phyloP scores from a whole-genome alignment of 345 rosid genomes.

The Salix exigua region DNA sequence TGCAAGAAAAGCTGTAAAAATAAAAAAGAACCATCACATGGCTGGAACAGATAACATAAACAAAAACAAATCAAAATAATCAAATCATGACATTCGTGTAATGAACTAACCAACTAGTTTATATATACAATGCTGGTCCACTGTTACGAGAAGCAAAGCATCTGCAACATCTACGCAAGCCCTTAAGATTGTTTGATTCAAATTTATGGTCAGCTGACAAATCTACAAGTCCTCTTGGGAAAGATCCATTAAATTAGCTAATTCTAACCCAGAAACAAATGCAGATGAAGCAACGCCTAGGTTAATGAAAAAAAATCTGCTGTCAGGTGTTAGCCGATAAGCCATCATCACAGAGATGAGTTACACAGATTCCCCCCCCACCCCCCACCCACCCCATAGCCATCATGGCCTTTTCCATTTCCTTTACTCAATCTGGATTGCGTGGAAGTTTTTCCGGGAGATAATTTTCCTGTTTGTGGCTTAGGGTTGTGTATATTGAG shows the following conservation, averaged over 20 bases:
- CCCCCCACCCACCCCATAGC: too few relatives aligned
- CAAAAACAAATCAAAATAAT: neutral
- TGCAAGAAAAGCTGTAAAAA: neutral
- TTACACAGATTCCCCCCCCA: slow-evolving; percentile 25
- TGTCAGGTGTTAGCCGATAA: neutral
- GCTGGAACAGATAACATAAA: too few relatives aligned
- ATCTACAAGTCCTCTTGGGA: neutral
- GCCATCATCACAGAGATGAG: neutral
- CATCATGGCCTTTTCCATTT: slow-evolving; percentile 34
- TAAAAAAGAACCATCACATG: neutral
- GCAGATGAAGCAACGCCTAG: neutral
- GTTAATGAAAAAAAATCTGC: neutral
- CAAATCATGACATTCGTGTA: neutral
- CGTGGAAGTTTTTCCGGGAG: slow-evolving; percentile 27
- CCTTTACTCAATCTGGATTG: slow-evolving; percentile 52
- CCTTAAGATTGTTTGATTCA: neutral
- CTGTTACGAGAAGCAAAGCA: neutral
- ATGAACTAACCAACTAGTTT: neutral
- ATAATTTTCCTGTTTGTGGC: slow-evolving; percentile 36
- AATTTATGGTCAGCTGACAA: neutral
- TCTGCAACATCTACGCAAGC: neutral
- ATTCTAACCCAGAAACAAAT: neutral
- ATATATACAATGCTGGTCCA: neutral
- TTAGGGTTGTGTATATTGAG: slow-evolving; percentile 40
- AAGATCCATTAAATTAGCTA: slow-evolving; percentile 3